Percentiles rank a stretch among this genome's conserved stretches.
Conservation (phyloP, 2,329 filamentous ascomycete genomes). For the Amesomyces nigricolor region DNA sequence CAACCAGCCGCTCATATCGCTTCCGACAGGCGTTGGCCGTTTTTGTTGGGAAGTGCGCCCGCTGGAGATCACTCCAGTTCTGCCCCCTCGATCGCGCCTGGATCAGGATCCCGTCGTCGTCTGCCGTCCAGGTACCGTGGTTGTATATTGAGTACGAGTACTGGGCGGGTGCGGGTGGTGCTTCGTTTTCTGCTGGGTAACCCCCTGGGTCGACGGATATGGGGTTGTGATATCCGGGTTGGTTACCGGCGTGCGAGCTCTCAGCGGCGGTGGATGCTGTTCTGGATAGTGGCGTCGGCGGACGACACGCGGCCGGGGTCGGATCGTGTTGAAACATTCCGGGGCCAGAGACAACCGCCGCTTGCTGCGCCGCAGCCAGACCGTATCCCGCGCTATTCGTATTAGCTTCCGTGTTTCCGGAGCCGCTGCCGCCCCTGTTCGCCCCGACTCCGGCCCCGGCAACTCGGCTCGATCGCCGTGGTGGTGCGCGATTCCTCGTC, state of each 20-base stretch:
- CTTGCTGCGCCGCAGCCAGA: constrained; percentile 3
- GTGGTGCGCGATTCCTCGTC: constrained; percentile 5
- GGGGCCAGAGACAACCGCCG: neutral
- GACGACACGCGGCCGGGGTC: neutral
- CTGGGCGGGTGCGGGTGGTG: constrained; percentile 7
- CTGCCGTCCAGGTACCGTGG: constrained; percentile 25
- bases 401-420: neutral
- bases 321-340: neutral
- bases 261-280: neutral
- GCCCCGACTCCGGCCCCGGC: neutral
- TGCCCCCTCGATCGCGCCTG: constrained; percentile 21
- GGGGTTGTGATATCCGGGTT: neutral
- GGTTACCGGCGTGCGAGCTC: neutral
- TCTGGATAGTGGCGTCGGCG: neutral
- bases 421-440: neutral
- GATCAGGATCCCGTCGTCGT: constrained; percentile 23
- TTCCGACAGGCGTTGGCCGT: constrained; percentile 27
- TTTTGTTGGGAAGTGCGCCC: constrained; percentile 23
- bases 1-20: constrained; percentile 25
- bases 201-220: neutral
- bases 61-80: constrained; percentile 24
- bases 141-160: constrained; percentile 23
- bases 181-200: neutral
- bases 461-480: constrained; percentile 5
- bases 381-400: neutral